Conservation (phyloP, 2,329 filamentous ascomycete genomes). For the Venturia nashicola region DNA sequence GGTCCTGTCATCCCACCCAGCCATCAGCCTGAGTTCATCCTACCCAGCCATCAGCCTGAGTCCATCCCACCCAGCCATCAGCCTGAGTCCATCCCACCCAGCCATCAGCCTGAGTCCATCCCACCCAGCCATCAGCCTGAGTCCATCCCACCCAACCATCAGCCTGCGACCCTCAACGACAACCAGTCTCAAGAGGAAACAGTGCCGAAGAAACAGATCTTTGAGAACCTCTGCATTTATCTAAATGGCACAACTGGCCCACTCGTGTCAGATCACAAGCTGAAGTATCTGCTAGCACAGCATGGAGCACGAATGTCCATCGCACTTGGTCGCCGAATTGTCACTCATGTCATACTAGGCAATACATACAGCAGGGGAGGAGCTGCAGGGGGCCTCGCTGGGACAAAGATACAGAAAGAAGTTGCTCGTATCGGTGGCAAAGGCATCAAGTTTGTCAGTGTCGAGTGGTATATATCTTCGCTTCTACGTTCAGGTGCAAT, state of each 20-base stretch:
- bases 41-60: no score
- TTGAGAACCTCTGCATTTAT: slow-evolving; percentile 63
- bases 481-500: slow-evolving; percentile 10
- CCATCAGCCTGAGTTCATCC: no score
- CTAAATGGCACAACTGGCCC: slow-evolving; percentile 82
- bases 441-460: slow-evolving; percentile 65
- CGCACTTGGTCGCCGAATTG: slow-evolving; percentile 55
- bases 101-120: no score
- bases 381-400: slow-evolving; percentile 63
- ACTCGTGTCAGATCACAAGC: slow-evolving; percentile 68
- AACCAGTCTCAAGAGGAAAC: neutral
- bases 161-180: neutral
- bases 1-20: slow-evolving; percentile 10
- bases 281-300: slow-evolving; percentile 64
- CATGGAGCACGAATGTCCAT: slow-evolving; percentile 64
- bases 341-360: slow-evolving; percentile 80
- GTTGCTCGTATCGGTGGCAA: slow-evolving; percentile 54
- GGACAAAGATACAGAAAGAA: slow-evolving; percentile 71
- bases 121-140: no score
- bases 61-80: slow-evolving; percentile 5
- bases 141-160: slow-evolving; percentile 2
- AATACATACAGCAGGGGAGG: slow-evolving; percentile 37
- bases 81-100: no score
- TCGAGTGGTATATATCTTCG: slow-evolving; percentile 52
- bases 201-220: slow-evolving; percentile 36